Evolutionary conservation across 805 yeast species (phyloP), one percentile per base, ranked within the genome.

Genomic region (Kazachstania africana): DNA sequence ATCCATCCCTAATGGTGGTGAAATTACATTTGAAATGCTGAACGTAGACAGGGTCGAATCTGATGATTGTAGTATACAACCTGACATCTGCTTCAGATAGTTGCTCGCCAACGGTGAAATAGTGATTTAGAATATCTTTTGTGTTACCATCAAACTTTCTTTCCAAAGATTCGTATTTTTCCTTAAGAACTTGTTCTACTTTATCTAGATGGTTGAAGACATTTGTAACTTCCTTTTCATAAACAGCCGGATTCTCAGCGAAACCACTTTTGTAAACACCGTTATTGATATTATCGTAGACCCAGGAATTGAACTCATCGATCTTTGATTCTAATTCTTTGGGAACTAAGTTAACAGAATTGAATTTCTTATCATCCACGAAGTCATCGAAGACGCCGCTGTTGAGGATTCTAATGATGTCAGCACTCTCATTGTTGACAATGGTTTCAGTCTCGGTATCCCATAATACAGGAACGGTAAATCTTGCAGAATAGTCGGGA

Each of bases 241-340:
- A 88, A 10, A 78, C 83, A 38, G 78, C 84, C 54, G 83, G 93
- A 36, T 67, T 68, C 10, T 84, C 74, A 4, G 95, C 83, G 57
- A 87, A 88, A 0, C 97, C 97, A 3, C 91, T 43, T 60, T 84
- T 88, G 66, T 88, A 88, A 25, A 88, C 97, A 24, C 95, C 97
- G 51, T 84, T 85, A 66, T 88, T 88, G 55, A 88, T 79, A 46
- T 68, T 71, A 48, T 79, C 81, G 55, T 87, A 87, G 24, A 82
- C 70, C 87, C 93, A 78, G 12, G 63, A 67, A 49, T 91, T 85
- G 42, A 84, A 49, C 34, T 71, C 83, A 48, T 87, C 94, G 46
- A 87, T 82, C 39, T 74, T 55, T 0, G 52, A 33, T 40, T 65
- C 63, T 40, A 75, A 57, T 1, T 55, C 50, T 5, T 55, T 50